Percentiles rank a stretch among this genome's conserved stretches.
phyloP scores from a whole-genome alignment of 306 rosid genomes.

The Mimosa bimucronata region DNA sequence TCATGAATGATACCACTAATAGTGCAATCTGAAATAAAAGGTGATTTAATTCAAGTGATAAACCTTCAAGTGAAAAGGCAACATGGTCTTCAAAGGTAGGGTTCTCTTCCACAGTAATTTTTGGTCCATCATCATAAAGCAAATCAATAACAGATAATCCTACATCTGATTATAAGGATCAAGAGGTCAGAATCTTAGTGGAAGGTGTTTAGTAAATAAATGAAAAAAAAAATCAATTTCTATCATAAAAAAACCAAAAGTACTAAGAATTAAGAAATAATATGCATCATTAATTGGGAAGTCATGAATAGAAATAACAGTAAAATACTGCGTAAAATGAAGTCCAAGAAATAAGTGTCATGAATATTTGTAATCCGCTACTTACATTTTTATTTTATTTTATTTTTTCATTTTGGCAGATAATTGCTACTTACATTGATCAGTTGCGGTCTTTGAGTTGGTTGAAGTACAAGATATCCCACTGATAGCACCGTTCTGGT shows the following conservation, averaged over 20 bases:
- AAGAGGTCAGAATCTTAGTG: conserved; percentile 14
- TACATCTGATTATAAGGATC: conserved; percentile 52
- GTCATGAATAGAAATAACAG: not conserved
- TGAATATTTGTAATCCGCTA: conserved; percentile 33
- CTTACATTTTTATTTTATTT: conserved; percentile 49
- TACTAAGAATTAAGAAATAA: conserved; percentile 22
- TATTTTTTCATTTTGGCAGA: not conserved
- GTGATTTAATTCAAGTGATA: conserved; percentile 8
- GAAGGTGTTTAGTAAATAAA: not conserved
- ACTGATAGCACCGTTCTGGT: conserved; percentile 34
- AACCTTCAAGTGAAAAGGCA: conserved; percentile 92
- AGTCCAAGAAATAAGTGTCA: conserved; percentile 10
- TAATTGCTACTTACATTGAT: conserved; percentile 61
- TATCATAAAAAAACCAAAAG: conserved; percentile 30
- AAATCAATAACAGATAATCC: conserved; percentile 76
- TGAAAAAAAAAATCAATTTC: not conserved
- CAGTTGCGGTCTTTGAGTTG: conserved; percentile 41
- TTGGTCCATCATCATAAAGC: conserved; percentile 66
- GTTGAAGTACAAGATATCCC: conserved; percentile 36
- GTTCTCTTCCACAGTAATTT: conserved; percentile 44
- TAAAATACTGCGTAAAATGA: not conserved
- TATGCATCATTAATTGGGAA: conserved; percentile 34
- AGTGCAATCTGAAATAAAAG: conserved; percentile 26
- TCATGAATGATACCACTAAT: conserved; percentile 14
- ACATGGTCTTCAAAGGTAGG: conserved; percentile 80